Base-by-base conservation (phyloP, 2,329 filamentous ascomycete genomes). In the Emergomyces africanus region DNA sequence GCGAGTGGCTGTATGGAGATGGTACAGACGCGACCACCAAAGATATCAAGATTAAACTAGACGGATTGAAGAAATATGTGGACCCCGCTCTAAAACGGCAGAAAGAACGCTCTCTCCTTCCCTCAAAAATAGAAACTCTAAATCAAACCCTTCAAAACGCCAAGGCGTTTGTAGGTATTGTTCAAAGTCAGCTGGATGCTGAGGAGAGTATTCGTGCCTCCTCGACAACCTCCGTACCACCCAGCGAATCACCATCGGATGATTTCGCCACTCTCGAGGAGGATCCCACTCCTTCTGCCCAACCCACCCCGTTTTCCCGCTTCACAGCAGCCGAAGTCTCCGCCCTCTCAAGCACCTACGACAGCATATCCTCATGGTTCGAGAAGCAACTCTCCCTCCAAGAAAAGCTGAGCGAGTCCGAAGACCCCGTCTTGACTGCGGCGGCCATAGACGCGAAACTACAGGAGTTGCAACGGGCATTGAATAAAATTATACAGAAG, bases 1-100 rank as follows among this genome's bases (percentile, higher is more conserved):
- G 88, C 66, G 90, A 96, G 12, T 99, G 94, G 92, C 83, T 99
- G 61, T 94, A 96, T 70, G 88, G 83, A 18, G 90, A 91, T 53
- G 90, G 92, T 59, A 80, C 82, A 18, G 85, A 90, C 54, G 91
- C 94, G 4, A 79, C 82, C 41, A 85, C 85, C 60, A 83, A 88
- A 2, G 84, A 86, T 54, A 81, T 99, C 67, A 88, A 86, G 71
- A 80, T 82, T 59, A 89, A 86, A 70, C 81, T 95, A 55, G 86
- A 89, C 72, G 82, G 82, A 50, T 82, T 99, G 55, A 86, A 89
- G 69, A 82, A 84, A 57, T 82, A 96, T 53, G 88, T 91, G 57
- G 78, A 83, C 37, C 92, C 91, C 1, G 84, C 96, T 30, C 80
- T 90, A 65, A 84, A 81, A 68, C 83, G 94, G 61, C 84, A 86